phyloP scores from a whole-genome alignment of 768 basidiomycete species.

The Termitomyces sp. region DNA sequence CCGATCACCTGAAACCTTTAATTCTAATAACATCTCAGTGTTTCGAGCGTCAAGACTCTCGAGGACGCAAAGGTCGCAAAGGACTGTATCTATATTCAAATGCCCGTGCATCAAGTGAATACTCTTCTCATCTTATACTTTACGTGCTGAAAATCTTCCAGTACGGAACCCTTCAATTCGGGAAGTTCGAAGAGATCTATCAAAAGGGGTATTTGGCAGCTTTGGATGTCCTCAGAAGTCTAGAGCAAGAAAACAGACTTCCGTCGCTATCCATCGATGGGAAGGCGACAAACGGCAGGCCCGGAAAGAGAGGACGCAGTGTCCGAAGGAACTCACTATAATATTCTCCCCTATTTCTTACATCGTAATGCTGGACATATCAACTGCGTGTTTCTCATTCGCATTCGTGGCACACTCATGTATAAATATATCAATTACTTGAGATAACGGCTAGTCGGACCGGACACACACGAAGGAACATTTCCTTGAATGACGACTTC shows the following conservation, averaged over 20 bases:
- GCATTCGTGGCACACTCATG: neutral
- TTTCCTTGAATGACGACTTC: constrained; percentile 2
- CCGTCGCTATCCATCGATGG: constrained; percentile 69
- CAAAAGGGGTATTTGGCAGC: constrained; percentile 76
- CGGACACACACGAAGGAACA: neutral
- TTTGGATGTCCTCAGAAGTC: constrained; percentile 61
- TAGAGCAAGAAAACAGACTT: constrained; percentile 81
- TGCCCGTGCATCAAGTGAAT: constrained; percentile 94
- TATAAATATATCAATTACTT: neutral
- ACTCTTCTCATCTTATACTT: constrained; percentile 8
- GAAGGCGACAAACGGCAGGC: constrained; percentile 38
- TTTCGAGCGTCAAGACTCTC: constrained; percentile 90
- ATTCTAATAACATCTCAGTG: constrained; percentile 40
- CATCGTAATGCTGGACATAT: neutral
- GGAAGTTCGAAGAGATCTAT: constrained; percentile 84
- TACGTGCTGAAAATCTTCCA: constrained; percentile 20
- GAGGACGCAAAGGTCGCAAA: constrained; percentile 92
- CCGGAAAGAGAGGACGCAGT: constrained; percentile 61
- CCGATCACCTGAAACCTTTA: neutral
- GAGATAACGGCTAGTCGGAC: constrained; percentile 1
- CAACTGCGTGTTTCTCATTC: neutral
- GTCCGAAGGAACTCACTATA: constrained; percentile 71
- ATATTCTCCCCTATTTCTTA: neutral
- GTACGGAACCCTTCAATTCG: constrained; percentile 90
- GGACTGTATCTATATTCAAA: constrained; percentile 85